A percentile compares a stretch with the other conserved stretches of the same genome.
Evolutionary conservation across 768 basidiomycete species (phyloP).

Genomic region (Serendipita indica): DNA sequence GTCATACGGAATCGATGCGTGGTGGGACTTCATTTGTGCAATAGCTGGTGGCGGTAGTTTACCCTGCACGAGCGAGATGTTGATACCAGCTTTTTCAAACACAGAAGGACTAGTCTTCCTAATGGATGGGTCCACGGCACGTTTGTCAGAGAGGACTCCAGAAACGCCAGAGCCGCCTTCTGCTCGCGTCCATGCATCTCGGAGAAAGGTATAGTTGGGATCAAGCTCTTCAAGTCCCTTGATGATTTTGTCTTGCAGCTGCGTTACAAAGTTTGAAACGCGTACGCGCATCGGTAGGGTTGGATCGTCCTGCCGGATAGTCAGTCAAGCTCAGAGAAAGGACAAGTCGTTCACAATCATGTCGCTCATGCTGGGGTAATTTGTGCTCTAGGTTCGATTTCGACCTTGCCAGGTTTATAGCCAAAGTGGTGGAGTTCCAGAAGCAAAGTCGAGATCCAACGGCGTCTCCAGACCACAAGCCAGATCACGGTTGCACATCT

Average conservation of each 20-base stretch:
- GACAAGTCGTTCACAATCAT: no score
- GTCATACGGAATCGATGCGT: constrained; percentile 55
- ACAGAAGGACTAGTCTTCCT: constrained; percentile 28
- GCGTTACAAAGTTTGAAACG: constrained; percentile 59
- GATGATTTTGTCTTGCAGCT: constrained; percentile 71
- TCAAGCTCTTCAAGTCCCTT: constrained; percentile 64
- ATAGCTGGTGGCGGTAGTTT: constrained; percentile 76
- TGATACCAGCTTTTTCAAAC: constrained; percentile 93
- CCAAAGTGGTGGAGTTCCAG: no score
- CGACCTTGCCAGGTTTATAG: no score
- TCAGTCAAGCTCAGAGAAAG: no score
- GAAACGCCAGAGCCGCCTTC: constrained; percentile 22
- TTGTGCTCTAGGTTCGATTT: no score
- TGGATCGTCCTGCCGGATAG: not conserved
- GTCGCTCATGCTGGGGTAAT: no score
- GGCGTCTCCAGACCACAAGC: no score
- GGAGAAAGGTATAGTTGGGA: constrained; percentile 23
- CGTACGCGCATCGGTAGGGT: constrained; percentile 48
- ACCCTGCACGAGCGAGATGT: constrained; percentile 85
- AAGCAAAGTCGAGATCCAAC: no score
- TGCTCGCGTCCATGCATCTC: constrained; percentile 43
- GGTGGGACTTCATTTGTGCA: constrained; percentile 90
- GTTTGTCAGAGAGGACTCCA: constrained; percentile 11
- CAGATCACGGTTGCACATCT: no score
- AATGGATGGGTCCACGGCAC: constrained; percentile 16